These are phyloP conservation scores for Annulohypoxylon stygium DNA, from an alignment of 495 filamentous ascomycete genomes.

Conservation along the genomic window DNA sequence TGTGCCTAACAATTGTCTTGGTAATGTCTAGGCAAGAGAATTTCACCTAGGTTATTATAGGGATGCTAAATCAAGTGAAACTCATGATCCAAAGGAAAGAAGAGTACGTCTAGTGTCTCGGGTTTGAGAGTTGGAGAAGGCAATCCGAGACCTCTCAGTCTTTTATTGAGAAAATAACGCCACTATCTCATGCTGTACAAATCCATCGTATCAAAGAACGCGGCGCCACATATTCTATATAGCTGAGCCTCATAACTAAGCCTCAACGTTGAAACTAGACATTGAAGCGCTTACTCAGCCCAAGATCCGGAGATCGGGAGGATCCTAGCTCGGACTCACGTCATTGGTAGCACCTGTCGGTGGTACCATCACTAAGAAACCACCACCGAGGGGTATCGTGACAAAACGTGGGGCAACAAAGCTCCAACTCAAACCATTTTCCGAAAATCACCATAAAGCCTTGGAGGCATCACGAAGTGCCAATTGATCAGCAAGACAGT, in stretches of 20 bases:
- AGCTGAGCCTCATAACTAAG: conserved; percentile 19
- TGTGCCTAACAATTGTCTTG: not conserved
- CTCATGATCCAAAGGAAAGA: not conserved
- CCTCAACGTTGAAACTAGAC: not conserved
- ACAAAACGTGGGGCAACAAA: conserved; percentile 32
- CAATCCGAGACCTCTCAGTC: not conserved
- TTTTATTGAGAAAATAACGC: not conserved
- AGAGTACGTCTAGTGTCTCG: not conserved
- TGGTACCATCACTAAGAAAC: conserved; percentile 32
- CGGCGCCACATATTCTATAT: conserved; percentile 21
- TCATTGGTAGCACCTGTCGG: conserved; percentile 32
- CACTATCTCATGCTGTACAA: not conserved
- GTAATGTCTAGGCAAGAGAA: conserved; percentile 3
- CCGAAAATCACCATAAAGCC: not conserved
- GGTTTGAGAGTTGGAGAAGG: not conserved
- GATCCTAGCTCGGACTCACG: conserved; percentile 27
- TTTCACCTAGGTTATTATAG: not conserved
- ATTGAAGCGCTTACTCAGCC: conserved; percentile 32
- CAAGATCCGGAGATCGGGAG: conserved; percentile 39
- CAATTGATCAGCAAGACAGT: conserved; percentile 2
- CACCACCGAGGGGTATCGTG: conserved; percentile 38
- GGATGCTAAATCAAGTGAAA: not conserved
- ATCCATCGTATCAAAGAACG: not conserved
- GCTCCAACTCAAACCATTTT: conserved; percentile 25
- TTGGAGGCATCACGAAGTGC: not conserved